Base-by-base conservation (phyloP, 768 basidiomycete species). In the Mycena chlorophos region DNA sequence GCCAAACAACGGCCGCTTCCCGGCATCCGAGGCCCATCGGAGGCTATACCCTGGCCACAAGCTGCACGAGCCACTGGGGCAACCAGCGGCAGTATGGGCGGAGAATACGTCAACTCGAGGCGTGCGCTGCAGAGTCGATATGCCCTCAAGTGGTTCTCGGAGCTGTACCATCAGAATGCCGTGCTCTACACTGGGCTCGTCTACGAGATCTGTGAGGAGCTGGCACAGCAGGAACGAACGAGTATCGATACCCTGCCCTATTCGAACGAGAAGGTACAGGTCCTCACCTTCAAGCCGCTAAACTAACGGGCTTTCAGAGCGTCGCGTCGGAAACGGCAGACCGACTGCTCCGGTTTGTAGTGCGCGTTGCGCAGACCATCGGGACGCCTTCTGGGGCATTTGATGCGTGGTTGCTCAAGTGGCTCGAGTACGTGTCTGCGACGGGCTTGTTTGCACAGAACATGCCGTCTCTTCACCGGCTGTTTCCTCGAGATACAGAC, bases 101-200 rank as follows among this genome's bases (percentile, higher is more conserved):
- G 87, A 19, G 85, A 88, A 58, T 93, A 91, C 66, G 73, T 89
- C 42, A 78, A 81, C 16, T 75, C 80, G 23, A 75, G 90, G 34
- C 76, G 80, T 34, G 69, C 73, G 2, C 69, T 93, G 20, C 68
- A 84, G 49, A 63, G 68, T 19, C 77, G 73, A 59, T 90, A 88
- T 65, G 86, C 78, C 14, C 66, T 75, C 17, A 80, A 79, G 20
- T 94, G 91, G 91, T 72, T 93, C 40, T 71, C 78, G 26, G 84
- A 86, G 31, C 69, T 92, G 23, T 87, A 90, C 66, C 75, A 85
- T 47, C 80, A 82, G 51, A 83, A 88, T 63, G 61, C 79, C 19
- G 68, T 67, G 1, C 65, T 75, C 6, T 93, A 89, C 65, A 74
- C 77, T 10, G 64, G 68, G 25, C 70, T 79, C 37, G 31, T 89